These are phyloP conservation scores for Aurinia saxatilis DNA, from an alignment of 345 rosid genomes.

Conservation along the genomic window DNA sequence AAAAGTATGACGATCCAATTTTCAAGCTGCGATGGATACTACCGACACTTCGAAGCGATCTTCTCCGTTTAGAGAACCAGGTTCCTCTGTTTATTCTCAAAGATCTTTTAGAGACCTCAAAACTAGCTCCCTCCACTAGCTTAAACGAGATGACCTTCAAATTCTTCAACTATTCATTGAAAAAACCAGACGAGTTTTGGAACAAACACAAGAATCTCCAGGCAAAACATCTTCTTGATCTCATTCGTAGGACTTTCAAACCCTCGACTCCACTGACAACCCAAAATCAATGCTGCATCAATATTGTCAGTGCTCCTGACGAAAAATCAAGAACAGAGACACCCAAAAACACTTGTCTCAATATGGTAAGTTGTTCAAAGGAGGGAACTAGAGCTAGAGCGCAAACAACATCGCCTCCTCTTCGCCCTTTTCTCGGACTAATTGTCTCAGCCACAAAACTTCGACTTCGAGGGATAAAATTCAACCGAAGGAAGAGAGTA, in stretches of 20 bases:
- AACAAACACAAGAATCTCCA: neutral
- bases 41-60: slow-evolving; percentile 16
- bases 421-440: slow-evolving; percentile 15
- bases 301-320: neutral
- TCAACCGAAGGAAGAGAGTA: slow-evolving; percentile 21
- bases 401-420: neutral
- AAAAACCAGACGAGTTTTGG: neutral
- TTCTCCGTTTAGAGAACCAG: slow-evolving; percentile 19
- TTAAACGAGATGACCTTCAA: neutral
- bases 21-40: slow-evolving; percentile 40
- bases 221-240: slow-evolving; percentile 17
- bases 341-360: neutral
- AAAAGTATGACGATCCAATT: slow-evolving; percentile 37
- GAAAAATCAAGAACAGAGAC: neutral
- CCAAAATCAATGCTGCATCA: neutral
- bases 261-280: neutral
- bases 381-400: neutral
- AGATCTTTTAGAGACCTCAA: neutral
- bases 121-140: neutral
- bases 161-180: neutral
- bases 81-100: slow-evolving; percentile 12
- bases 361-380: neutral
- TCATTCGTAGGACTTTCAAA: slow-evolving; percentile 10
- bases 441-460: slow-evolving; percentile 41
- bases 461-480: slow-evolving; percentile 33